Evolutionary conservation across 2,329 filamentous ascomycete species (phyloP).

Genomic region (Drechslerella coelobrocha): DNA sequence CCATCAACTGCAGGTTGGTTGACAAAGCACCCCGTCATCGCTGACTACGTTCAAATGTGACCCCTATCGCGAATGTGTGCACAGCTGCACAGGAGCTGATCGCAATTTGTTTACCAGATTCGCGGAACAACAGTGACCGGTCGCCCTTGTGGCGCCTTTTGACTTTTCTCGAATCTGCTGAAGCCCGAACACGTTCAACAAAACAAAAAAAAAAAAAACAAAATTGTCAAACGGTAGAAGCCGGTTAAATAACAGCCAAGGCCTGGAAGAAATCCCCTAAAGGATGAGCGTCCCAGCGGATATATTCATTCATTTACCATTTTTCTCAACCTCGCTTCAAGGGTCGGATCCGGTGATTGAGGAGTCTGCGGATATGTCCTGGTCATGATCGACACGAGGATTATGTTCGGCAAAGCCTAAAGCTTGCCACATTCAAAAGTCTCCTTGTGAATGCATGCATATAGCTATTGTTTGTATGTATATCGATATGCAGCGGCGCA

Average conservation of each 20-base stretch:
- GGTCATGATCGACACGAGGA: slow-evolving; percentile 49
- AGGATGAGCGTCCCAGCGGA: not conserved
- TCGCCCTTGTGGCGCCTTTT: not conserved
- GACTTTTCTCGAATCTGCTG: not conserved
- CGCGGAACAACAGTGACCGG: not conserved
- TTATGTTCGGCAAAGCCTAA: slow-evolving; percentile 50
- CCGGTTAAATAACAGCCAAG: not conserved
- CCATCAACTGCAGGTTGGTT: not conserved
- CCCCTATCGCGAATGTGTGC: no score
- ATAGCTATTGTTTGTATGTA: not conserved
- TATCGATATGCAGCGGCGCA: not conserved
- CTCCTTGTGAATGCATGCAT: slow-evolving; percentile 32
- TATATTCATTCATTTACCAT: slow-evolving; percentile 14
- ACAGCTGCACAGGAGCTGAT: no score
- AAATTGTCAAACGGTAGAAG: not conserved
- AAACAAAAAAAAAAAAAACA: not conserved
- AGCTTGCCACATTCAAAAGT: slow-evolving; percentile 37
- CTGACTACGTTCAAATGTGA: no score
- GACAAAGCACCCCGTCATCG: not conserved
- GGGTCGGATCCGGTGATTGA: slow-evolving; percentile 34
- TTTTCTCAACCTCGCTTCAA: slow-evolving; percentile 43
- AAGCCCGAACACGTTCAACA: not conserved
- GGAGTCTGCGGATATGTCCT: slow-evolving; percentile 20
- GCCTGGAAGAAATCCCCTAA: no score
- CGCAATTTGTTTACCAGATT: not conserved